These are phyloP conservation scores for Amanita polypyramis DNA, from an alignment of 768 basidiomycete species.

Conservation along the genomic window DNA sequence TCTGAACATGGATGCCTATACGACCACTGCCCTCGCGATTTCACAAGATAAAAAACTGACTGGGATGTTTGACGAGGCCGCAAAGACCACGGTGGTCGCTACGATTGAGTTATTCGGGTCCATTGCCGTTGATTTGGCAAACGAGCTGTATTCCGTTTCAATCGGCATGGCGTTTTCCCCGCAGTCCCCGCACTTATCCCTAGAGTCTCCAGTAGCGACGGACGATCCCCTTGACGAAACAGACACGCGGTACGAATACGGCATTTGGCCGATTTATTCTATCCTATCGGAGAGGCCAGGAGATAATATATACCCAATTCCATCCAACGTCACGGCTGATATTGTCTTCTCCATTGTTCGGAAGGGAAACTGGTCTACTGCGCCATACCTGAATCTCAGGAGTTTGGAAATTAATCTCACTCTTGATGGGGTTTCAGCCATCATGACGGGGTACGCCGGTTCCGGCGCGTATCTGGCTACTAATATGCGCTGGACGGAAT, in stretches of 20 bases:
- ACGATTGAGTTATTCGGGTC: not conserved
- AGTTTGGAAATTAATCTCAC: not conserved
- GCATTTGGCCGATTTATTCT: not conserved
- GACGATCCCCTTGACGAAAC: not conserved
- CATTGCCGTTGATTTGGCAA: not conserved
- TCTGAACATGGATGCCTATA: not conserved
- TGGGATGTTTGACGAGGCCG: not conserved
- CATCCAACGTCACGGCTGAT: not conserved
- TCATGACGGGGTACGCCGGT: not conserved
- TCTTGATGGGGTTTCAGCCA: not conserved
- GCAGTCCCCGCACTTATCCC: not conserved
- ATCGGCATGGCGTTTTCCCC: not conserved
- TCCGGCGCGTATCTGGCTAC: not conserved
- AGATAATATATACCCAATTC: not conserved
- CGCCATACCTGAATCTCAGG: not conserved
- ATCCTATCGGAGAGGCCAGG: not conserved
- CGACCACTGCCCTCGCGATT: not conserved
- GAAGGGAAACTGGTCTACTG: not conserved
- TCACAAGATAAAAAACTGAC: not conserved
- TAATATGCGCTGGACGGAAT: not conserved
- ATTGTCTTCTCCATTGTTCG: not conserved
- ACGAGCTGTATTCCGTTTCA: not conserved
- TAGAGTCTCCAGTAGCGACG: not conserved
- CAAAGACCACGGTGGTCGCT: not conserved
- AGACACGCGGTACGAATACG: not conserved